These are phyloP conservation scores for Lophiostoma macrostomum DNA, from an alignment of 495 filamentous ascomycete genomes.

Conservation along the genomic window DNA sequence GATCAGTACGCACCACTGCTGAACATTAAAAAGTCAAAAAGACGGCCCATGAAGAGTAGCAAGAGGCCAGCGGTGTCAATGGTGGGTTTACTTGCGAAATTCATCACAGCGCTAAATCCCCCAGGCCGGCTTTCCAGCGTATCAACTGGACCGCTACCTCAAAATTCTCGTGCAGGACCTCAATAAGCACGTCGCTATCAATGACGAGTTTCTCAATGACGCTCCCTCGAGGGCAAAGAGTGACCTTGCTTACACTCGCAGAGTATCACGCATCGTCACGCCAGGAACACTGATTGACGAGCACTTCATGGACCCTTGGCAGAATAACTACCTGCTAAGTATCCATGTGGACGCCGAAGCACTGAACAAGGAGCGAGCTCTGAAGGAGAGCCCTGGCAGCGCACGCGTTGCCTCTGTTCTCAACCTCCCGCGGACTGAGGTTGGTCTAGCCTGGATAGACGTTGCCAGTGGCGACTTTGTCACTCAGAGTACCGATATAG, in stretches of 20 bases:
- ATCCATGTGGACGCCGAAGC: constrained; percentile 53
- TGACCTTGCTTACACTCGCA: constrained; percentile 76
- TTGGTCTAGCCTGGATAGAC: constrained; percentile 92
- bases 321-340: constrained; percentile 87
- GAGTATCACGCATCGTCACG: constrained; percentile 81
- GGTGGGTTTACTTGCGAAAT: constrained; percentile 47
- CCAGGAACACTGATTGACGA: constrained; percentile 96
- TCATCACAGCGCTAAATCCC: constrained; percentile 22
- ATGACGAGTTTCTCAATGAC: constrained; percentile 80
- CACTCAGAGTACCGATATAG: constrained; percentile 72
- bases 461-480: constrained; percentile 91
- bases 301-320: constrained; percentile 88
- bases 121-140: constrained; percentile 87
- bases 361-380: constrained; percentile 24
- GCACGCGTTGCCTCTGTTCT: constrained; percentile 23
- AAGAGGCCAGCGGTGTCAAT: constrained; percentile 61
- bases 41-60: constrained; percentile 49
- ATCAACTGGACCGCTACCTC: constrained; percentile 84
- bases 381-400: constrained; percentile 39
- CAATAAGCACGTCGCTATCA: constrained; percentile 85
- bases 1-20: constrained; percentile 81
- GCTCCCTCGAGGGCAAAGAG: constrained; percentile 65
- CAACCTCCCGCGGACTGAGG: constrained; percentile 38
- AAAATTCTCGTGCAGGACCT: constrained; percentile 90
- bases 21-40: constrained; percentile 80